phyloP scores from a whole-genome alignment of 2,329 filamentous ascomycete genomes.

The Fusarium drepaniforme region DNA sequence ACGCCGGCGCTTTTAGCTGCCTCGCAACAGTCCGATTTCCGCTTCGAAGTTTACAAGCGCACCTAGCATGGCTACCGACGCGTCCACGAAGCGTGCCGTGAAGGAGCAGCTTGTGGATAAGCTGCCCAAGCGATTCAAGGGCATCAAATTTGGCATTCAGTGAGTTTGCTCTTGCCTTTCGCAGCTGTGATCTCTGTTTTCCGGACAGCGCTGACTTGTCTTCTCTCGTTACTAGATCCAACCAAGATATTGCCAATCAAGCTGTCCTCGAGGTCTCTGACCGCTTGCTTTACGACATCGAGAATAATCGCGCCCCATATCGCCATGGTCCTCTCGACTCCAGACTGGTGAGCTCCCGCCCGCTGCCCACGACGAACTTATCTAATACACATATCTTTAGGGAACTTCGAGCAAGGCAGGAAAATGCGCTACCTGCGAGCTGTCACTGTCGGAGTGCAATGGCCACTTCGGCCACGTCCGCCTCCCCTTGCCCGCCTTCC shows the following conservation, averaged over 20 bases:
- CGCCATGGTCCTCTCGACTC: slow-evolving; percentile 88
- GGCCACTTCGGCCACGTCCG: slow-evolving; percentile 96
- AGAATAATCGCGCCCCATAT: slow-evolving; percentile 80
- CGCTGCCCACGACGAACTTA: neutral
- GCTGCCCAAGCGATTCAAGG: slow-evolving; percentile 90
- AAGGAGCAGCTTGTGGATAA: slow-evolving; percentile 94
- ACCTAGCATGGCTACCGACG: slow-evolving; percentile 24
- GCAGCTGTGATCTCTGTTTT: neutral
- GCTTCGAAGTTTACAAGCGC: neutral
- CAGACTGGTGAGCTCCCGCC: slow-evolving; percentile 69
- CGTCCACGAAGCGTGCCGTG: slow-evolving; percentile 53
- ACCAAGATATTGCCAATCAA: slow-evolving; percentile 95
- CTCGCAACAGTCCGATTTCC: neutral
- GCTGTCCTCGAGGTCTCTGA: slow-evolving; percentile 96
- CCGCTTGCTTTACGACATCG: slow-evolving; percentile 91
- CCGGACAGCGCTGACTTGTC: neutral
- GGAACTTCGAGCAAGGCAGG: slow-evolving; percentile 89
- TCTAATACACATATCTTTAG: slow-evolving; percentile 46
- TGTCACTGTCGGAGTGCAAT: slow-evolving; percentile 85
- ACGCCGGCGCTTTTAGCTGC: neutral
- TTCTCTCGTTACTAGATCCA: slow-evolving; percentile 68
- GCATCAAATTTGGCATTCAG: slow-evolving; percentile 95
- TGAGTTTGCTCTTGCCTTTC: slow-evolving; percentile 55
- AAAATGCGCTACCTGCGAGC: slow-evolving; percentile 85
- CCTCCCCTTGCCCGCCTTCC: slow-evolving; percentile 91